Evolutionary conservation across 148 eudicot species (phyloP).

Genomic region (Rhododendron kiyosumense): DNA sequence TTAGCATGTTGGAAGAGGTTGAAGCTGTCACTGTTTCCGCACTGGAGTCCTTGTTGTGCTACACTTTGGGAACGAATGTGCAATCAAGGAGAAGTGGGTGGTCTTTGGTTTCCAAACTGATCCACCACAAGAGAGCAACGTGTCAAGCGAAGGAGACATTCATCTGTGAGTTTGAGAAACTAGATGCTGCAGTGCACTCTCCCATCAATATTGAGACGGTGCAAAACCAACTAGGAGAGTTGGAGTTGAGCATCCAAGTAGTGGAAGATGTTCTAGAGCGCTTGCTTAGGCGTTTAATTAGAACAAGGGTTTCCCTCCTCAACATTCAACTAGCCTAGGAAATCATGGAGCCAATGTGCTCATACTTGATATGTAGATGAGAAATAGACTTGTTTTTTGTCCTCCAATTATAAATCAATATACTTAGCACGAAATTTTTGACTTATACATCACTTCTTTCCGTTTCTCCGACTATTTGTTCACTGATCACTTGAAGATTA

Average conservation of each 20-base stretch:
- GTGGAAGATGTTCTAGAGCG: conserved; percentile 21
- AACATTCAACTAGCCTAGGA: conserved; percentile 16
- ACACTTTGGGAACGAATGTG: conserved; percentile 6
- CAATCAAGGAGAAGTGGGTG: conserved; percentile 6
- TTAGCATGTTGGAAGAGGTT: conserved; percentile 12
- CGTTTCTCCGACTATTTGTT: background rate
- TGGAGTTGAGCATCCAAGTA: conserved; percentile 14
- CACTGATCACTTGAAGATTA: background rate
- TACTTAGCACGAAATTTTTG: background rate
- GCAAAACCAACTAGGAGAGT: conserved; percentile 13
- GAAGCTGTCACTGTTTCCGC: conserved; percentile 14
- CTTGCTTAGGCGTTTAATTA: conserved; percentile 25
- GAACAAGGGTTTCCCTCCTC: conserved; percentile 27
- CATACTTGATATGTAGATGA: background rate
- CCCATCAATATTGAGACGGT: background rate
- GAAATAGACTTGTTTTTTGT: background rate
- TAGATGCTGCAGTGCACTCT: background rate
- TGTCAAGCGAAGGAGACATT: background rate
- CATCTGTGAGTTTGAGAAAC: conserved; percentile 7
- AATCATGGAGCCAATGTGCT: background rate
- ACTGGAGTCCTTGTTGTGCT: conserved; percentile 19
- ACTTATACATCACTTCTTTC: background rate
- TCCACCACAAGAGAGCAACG: background rate
- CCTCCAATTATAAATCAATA: background rate
- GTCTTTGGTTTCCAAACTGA: conserved; percentile 20